Evolutionary conservation across 768 basidiomycete genomes (phyloP).

Genomic region (Butyriboletus loyo): DNA sequence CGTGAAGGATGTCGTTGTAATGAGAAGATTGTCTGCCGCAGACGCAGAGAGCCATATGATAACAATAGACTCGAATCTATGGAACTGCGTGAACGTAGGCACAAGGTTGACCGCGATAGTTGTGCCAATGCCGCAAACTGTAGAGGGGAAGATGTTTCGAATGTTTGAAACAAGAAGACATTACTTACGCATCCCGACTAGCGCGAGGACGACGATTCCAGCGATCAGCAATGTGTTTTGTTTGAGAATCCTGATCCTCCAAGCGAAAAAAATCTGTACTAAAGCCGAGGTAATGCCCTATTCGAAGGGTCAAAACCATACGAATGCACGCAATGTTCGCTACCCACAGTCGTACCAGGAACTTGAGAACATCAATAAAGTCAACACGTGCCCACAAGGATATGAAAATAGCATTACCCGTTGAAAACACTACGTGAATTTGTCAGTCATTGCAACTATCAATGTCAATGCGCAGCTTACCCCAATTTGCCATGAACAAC

Average conservation of each 20-base stretch:
- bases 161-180: neutral
- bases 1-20: too few relatives aligned
- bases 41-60: slow-evolving; percentile 45
- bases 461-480: slow-evolving; percentile 6
- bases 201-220: slow-evolving; percentile 12
- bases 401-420: slow-evolving; percentile 11
- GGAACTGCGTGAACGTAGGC: slow-evolving; percentile 27
- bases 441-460: neutral
- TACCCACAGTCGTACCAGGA: slow-evolving; percentile 24
- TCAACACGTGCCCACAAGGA: neutral
- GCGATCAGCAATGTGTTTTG: slow-evolving; percentile 8
- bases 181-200: slow-evolving; percentile 19
- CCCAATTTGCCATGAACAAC: slow-evolving; percentile 20
- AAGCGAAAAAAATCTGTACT: slow-evolving; percentile 30
- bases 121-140: slow-evolving; percentile 32
- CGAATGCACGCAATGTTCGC: neutral
- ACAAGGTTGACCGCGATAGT: slow-evolving; percentile 29
- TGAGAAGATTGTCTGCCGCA: slow-evolving; percentile 45
- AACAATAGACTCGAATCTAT: slow-evolving; percentile 30
- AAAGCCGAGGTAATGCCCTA: slow-evolving; percentile 27
- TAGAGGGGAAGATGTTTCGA: slow-evolving; percentile 1
- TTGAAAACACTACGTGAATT: slow-evolving; percentile 27
- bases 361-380: slow-evolving; percentile 3
- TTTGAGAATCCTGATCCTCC: slow-evolving; percentile 24
- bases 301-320: neutral